A percentile compares a stretch with the other conserved stretches of the same genome.
Evolutionary conservation across 352 stramenopile genomes (phyloP).

Genomic region (Plasmopara viticola): DNA sequence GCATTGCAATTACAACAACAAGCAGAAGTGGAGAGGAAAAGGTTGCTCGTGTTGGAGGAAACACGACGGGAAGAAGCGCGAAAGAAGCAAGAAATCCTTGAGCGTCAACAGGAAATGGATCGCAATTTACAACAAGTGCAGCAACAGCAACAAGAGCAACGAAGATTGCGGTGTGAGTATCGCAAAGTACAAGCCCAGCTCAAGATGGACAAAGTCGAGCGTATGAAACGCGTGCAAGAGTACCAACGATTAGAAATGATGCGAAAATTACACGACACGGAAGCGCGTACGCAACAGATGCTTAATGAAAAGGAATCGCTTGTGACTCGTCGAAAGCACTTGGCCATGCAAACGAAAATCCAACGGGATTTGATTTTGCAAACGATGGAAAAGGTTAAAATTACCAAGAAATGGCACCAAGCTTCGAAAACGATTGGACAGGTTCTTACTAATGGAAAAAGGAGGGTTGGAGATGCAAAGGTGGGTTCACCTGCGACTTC

Average conservation of each 20-base stretch:
- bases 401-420: slow-evolving; percentile 84
- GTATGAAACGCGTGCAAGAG: slow-evolving; percentile 88
- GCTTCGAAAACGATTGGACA: slow-evolving; percentile 74
- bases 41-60: slow-evolving; percentile 62
- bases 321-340: slow-evolving; percentile 68
- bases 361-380: slow-evolving; percentile 84
- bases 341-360: slow-evolving; percentile 80
- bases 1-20: slow-evolving; percentile 61
- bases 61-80: slow-evolving; percentile 63
- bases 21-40: slow-evolving; percentile 65
- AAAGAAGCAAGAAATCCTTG: slow-evolving; percentile 58
- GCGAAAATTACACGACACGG: slow-evolving; percentile 78
- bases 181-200: slow-evolving; percentile 70
- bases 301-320: slow-evolving; percentile 77
- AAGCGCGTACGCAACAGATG: slow-evolving; percentile 78
- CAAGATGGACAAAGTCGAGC: slow-evolving; percentile 88
- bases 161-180: slow-evolving; percentile 83
- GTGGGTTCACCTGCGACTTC: slow-evolving; percentile 28
- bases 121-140: slow-evolving; percentile 63
- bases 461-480: neutral
- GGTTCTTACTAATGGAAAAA: slow-evolving; percentile 41
- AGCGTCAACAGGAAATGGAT: slow-evolving; percentile 63
- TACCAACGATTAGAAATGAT: slow-evolving; percentile 88
- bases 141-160: slow-evolving; percentile 59
- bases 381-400: slow-evolving; percentile 86